Evolutionary conservation across 2,329 filamentous ascomycete genomes (phyloP), one percentile per base, ranked within the genome.

Genomic region (Penicillium sp.): DNA sequence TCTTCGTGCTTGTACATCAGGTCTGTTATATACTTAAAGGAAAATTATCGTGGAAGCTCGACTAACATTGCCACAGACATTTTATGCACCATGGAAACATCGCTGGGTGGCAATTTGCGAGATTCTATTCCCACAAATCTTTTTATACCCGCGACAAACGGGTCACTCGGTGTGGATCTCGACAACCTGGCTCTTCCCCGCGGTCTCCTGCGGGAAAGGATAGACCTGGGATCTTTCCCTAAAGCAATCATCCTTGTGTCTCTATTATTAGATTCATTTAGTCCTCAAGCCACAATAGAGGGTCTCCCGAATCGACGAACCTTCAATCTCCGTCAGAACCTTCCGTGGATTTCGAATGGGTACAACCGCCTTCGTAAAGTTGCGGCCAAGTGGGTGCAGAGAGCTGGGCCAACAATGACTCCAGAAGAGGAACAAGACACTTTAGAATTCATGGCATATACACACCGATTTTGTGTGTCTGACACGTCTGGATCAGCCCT

Each of bases 41-140:
- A 41, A 49, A 27, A 2, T n/a, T 27, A 41, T 37, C 35, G 41
- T 45, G 31, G 46, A 33, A 22, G 20, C 22, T 14, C 26, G 15
- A 22, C 40, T 45, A 27, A 51, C 8, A 46, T n/a, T 29, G 33
- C 43, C 49, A 33, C 60, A 84, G 82, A 79, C 60, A 73, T 81
- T 14, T 51, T 82, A 14, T 63, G 62, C 51, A 72, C 74, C 15
- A 60, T 82, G 37, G 77, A 81, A 54, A 57, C 56, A 31, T 52
- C 63, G 2, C 61, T 71, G 41, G 26, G 49, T 33, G 57, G 53
- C 18, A 54, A 50, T 12, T 44, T 49, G 25, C 57, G 44, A 26
- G 51, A 54, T 26, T 25, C 54, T 20, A 55, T 42, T 29, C 27
- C 42, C 18, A 31, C 45, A 27, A 62, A 55, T 15, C 29, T 71